Evolutionary conservation across 345 rosid genomes (phyloP), one percentile per base, ranked within the genome.

Genomic region (Eucalyptus tenuipes): DNA sequence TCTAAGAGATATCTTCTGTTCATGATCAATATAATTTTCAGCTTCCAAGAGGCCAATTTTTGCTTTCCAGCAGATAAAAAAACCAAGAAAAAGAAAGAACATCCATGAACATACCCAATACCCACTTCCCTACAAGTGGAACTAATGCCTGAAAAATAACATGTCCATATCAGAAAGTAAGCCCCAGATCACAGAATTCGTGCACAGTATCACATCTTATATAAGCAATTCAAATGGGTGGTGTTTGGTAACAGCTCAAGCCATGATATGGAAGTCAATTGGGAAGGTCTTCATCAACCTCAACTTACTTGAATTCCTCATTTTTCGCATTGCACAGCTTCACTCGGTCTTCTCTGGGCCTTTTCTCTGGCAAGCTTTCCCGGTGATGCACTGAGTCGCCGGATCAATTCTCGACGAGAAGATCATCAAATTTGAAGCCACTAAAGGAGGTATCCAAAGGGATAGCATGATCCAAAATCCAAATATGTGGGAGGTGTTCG

Each of bases 391-490:
- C 8, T n/a, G 14, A 48, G 44, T 5, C 20, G 8, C 10, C 9
- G 24, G 49, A 10, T 44, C 49, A 4, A 40, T 48, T 29, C 40
- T 44, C 24, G n/a, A n/a, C 17, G 24, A 20, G 24, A 27, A 42
- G 45, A 57, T 64, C 8, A 27, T 4, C 16, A 31, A 25, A 59
- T 87, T 75, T n/a, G 45, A 24, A 89, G 90, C 88, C 88, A 81
- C 71, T 86, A 61, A 87, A 89, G 88, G 90, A 89, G 90, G 88
- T 87, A 89, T 89, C 90, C 90, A 87, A 89, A 89, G 90, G 90
- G 90, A 89, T 89, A 89, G 88, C 90, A 89, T 89, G 90, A 89
- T 89, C 90, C 90, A 20, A 49, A 71, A 71, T 31, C 88, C 22
- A 10, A 22, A 31, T 27, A 16, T 20, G 59, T 29, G 31, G 29